Conservation (phyloP, 495 filamentous ascomycete genomes). For the Tuber aestivum region DNA sequence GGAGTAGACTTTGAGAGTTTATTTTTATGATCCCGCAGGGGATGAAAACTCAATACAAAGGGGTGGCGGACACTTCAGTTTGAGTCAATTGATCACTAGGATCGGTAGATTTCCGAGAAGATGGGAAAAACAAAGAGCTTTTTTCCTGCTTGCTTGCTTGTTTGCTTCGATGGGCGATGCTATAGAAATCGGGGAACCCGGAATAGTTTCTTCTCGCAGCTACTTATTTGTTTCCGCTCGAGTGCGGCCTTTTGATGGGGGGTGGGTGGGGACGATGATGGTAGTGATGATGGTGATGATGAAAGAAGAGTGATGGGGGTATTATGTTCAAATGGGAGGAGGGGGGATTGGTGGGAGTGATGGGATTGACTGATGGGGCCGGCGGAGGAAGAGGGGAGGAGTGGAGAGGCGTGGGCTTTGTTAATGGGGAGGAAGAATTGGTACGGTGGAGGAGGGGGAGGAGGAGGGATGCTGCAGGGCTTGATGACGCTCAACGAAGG, state of each 20-base stretch:
- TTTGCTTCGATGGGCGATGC: slow-evolving; percentile 14
- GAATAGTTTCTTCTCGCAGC: slow-evolving; percentile 37
- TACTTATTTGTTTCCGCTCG: slow-evolving; percentile 41
- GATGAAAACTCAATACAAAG: slow-evolving; percentile 20
- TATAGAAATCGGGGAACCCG: slow-evolving; percentile 39
- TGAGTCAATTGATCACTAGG: slow-evolving; percentile 34
- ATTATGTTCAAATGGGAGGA: not conserved
- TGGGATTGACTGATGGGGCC: slow-evolving; percentile 1
- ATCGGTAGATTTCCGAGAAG: slow-evolving; percentile 33
- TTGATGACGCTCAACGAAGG: slow-evolving; percentile 41
- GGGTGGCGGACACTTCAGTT: slow-evolving; percentile 25
- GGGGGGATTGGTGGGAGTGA: not conserved
- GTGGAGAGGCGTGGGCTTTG: slow-evolving; percentile 39
- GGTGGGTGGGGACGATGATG: not conserved
- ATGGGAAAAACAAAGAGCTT: slow-evolving; percentile 37
- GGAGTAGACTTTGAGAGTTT: slow-evolving; percentile 4
- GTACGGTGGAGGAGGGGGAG: slow-evolving; percentile 20
- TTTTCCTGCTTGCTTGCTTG: no score
- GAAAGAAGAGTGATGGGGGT: slow-evolving; percentile 1
- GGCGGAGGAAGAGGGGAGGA: not conserved
- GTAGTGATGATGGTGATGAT: slow-evolving; percentile 2
- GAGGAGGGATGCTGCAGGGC: slow-evolving; percentile 41
- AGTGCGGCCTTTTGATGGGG: slow-evolving; percentile 32
- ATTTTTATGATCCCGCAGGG: slow-evolving; percentile 5
- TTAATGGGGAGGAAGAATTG: slow-evolving; percentile 38